Percentiles rank a stretch among this genome's conserved stretches.
phyloP scores from a whole-genome alignment of 2,329 filamentous ascomycete genomes.

The Hysterium pulicare region DNA sequence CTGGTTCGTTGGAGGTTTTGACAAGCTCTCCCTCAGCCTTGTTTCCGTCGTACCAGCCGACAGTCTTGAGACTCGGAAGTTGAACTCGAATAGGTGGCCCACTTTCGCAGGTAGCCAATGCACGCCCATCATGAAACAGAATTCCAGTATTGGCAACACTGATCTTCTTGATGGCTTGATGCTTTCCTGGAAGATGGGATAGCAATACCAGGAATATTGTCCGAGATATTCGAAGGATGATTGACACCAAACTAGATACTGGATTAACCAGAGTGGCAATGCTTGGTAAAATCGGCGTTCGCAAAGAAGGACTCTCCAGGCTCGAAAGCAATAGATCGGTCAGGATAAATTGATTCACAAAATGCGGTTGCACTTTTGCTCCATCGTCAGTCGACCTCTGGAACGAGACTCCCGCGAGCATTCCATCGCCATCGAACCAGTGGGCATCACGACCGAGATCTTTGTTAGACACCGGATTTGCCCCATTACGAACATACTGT shows the following conservation, averaged over 20 bases:
- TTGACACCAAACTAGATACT: constrained; percentile 50
- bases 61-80: constrained; percentile 62
- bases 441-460: constrained; percentile 62
- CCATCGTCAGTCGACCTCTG: constrained; percentile 38
- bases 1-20: constrained; percentile 16
- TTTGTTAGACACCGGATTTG: constrained; percentile 62
- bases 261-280: constrained; percentile 64
- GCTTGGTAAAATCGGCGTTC: constrained; percentile 61
- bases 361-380: constrained; percentile 54
- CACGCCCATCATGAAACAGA: constrained; percentile 65
- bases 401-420: constrained; percentile 67
- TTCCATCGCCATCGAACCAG: constrained; percentile 74
- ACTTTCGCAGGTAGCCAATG: constrained; percentile 67
- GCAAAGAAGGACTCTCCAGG: constrained; percentile 46
- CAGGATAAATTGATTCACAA: constrained; percentile 66
- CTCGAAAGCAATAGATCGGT: constrained; percentile 63
- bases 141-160: constrained; percentile 68
- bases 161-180: constrained; percentile 60
- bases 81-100: constrained; percentile 65
- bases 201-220: constrained; percentile 57
- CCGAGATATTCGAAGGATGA: constrained; percentile 53
- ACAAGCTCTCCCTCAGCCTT: constrained; percentile 52
- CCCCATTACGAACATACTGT: constrained; percentile 70
- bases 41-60: constrained; percentile 67
- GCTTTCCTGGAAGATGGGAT: constrained; percentile 56